Base-by-base conservation (phyloP, 78 protist genomes). In the Dictyostelium discoideum region DNA sequence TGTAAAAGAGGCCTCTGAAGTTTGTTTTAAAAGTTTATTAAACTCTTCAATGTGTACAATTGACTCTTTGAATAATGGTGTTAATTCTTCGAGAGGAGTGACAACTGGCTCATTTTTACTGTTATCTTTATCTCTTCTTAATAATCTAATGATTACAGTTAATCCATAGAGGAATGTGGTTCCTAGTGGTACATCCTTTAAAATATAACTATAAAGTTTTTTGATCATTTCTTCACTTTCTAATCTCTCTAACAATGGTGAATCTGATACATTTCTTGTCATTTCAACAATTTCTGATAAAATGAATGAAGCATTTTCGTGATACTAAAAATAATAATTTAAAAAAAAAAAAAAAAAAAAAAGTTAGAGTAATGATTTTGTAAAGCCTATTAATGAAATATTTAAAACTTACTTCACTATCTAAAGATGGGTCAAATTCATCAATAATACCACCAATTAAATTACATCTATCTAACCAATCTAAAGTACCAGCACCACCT, bases 401-500 rank as follows among this genome's bases (percentile, higher is more conserved):
- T 5, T 42, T 42, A 42, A 42, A 42, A 63, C 87, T 32, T 88
- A 88, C 94, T 57, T 90, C 95, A 48, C 88, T 82, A 29, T 90
- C 95, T 57, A 90, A 82, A 39, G 88, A 11, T 90, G 95, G 95
- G 50, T 82, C 88, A 82, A 90, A 90, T 63, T 90, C 85, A 37
- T 77, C 57, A 82, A 90, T 77, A 24, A 90, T 90, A 26, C 95
- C 95, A 82, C 88, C 84, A 73, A 90, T 90, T 50, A 90, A 82
- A 83, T 90, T 65, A 32, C 74, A 82, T 80, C 76, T 90, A 50
- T 90, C 95, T 50, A 90, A 82, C 95, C 95, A 90, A 29, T 92
- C 95, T 29, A 85, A 80, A 44, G 96, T 96, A 73, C 97, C 94
- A 29, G 92, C 97, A 29, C 92, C 96, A 79, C 96, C 97, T 73